These are phyloP conservation scores for Toxoplasma gondii DNA, from an alignment of 169 alveolate species.

Conservation along the genomic window DNA sequence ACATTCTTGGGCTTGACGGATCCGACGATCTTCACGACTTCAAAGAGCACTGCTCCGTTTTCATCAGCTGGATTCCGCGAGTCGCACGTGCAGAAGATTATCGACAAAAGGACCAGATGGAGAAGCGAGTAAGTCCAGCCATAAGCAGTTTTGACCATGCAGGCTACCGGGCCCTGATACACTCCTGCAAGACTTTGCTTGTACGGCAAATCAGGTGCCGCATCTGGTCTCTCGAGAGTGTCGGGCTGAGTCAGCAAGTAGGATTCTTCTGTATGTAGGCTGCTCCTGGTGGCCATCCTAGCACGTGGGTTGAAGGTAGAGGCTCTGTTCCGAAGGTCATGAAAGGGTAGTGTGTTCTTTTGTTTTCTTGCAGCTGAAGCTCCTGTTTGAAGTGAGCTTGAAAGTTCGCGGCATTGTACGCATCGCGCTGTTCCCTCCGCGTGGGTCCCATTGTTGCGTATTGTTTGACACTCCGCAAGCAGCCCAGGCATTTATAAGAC, in stretches of 20 bases:
- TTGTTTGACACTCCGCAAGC: slow-evolving; percentile 42
- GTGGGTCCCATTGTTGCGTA: slow-evolving; percentile 63
- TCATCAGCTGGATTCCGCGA: slow-evolving; percentile 62
- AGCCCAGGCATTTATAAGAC: slow-evolving; percentile 28
- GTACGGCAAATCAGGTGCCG: not conserved
- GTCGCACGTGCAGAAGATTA: slow-evolving; percentile 57
- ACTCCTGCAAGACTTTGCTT: not conserved
- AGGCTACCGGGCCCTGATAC: not conserved
- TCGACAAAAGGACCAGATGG: slow-evolving; percentile 46
- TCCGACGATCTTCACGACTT: not conserved
- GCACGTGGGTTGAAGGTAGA: too few species aligned
- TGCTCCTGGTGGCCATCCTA: too few species aligned
- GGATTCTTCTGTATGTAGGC: too few species aligned
- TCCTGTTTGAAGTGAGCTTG: slow-evolving; percentile 30
- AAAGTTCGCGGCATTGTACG: slow-evolving; percentile 59
- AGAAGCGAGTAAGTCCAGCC: slow-evolving; percentile 13
- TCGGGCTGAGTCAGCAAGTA: not conserved
- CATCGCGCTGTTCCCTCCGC: slow-evolving; percentile 58
- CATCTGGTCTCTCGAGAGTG: not conserved
- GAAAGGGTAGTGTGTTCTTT: not conserved
- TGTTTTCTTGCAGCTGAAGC: slow-evolving; percentile 46
- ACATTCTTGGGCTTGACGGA: not conserved
- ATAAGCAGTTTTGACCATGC: not conserved
- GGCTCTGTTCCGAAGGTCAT: not conserved
- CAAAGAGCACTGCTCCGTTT: slow-evolving; percentile 46